phyloP scores from a whole-genome alignment of 768 basidiomycete species.

The Pleurotus eryngii region DNA sequence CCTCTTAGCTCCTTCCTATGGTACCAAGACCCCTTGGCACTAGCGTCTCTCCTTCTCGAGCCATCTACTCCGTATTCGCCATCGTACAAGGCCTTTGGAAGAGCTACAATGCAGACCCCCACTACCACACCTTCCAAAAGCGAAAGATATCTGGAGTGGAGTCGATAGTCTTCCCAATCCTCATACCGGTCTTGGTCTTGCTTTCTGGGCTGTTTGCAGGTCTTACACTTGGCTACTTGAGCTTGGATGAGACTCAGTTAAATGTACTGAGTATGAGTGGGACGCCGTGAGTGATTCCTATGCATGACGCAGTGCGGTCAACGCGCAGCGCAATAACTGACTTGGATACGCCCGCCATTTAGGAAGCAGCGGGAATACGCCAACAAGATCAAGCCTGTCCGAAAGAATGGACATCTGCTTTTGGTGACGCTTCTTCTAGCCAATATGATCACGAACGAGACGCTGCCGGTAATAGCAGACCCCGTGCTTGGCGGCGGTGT shows the following conservation, averaged over 20 bases:
- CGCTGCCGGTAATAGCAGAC: slow-evolving; percentile 81
- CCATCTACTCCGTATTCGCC: slow-evolving; percentile 1
- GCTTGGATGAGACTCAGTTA: slow-evolving; percentile 88
- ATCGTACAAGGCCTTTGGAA: slow-evolving; percentile 5
- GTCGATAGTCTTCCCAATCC: slow-evolving; percentile 40
- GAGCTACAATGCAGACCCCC: background rate
- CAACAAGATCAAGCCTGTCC: slow-evolving; percentile 81
- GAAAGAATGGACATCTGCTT: slow-evolving; percentile 78
- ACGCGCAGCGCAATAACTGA: slow-evolving; percentile 1
- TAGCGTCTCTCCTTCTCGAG: background rate
- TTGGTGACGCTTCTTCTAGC: slow-evolving; percentile 80
- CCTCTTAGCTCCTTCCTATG: background rate
- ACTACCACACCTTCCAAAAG: background rate
- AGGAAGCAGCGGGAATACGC: slow-evolving; percentile 81
- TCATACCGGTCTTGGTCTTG: slow-evolving; percentile 83
- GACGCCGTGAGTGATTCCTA: slow-evolving; percentile 53
- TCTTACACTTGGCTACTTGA: slow-evolving; percentile 90
- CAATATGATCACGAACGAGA: slow-evolving; percentile 92
- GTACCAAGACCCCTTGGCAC: slow-evolving; percentile 7
- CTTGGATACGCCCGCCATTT: slow-evolving; percentile 9
- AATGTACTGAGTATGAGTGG: slow-evolving; percentile 85
- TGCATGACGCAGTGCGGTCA: too few relatives aligned
- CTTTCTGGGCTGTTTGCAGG: slow-evolving; percentile 88
- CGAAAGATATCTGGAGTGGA: slow-evolving; percentile 15
- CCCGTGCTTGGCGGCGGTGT: slow-evolving; percentile 77